Evolutionary conservation across 2,329 filamentous ascomycete species (phyloP).

Genomic region (Sporothrix phasma): DNA sequence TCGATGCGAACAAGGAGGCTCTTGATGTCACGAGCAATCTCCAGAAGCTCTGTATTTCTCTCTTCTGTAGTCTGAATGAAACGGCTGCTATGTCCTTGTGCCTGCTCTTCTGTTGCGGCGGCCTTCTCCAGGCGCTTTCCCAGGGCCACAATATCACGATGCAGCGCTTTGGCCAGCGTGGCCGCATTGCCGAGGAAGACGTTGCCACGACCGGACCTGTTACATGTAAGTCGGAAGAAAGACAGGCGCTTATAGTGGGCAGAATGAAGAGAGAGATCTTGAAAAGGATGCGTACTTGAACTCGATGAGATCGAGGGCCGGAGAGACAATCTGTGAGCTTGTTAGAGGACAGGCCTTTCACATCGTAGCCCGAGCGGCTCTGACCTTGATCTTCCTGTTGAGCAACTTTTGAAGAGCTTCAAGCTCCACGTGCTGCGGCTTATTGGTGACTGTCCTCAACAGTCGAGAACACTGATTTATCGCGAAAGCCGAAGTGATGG

Average conservation of each 20-base stretch:
- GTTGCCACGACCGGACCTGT: constrained; percentile 42
- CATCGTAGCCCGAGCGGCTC: neutral
- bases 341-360: neutral
- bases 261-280: no score
- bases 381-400: constrained; percentile 73
- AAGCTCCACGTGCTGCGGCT: constrained; percentile 58
- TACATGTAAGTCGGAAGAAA: neutral
- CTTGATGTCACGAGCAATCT: constrained; percentile 67
- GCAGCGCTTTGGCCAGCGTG: constrained; percentile 68
- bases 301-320: constrained; percentile 85
- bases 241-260: neutral
- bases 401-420: constrained; percentile 61
- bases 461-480: constrained; percentile 70
- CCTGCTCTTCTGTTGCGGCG: constrained; percentile 51
- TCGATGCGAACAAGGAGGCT: constrained; percentile 69
- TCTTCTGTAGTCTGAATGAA: constrained; percentile 32
- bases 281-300: constrained; percentile 52
- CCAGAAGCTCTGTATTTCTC: constrained; percentile 54
- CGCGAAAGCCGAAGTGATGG: constrained; percentile 77
- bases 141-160: constrained; percentile 72
- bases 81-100: constrained; percentile 27
- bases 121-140: constrained; percentile 65
- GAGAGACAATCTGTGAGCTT: constrained; percentile 61
- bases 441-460: constrained; percentile 66
- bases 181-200: constrained; percentile 70